Evolutionary conservation across 257 asterid genomes (phyloP).

Genomic region (Rubia yunnanensis): DNA sequence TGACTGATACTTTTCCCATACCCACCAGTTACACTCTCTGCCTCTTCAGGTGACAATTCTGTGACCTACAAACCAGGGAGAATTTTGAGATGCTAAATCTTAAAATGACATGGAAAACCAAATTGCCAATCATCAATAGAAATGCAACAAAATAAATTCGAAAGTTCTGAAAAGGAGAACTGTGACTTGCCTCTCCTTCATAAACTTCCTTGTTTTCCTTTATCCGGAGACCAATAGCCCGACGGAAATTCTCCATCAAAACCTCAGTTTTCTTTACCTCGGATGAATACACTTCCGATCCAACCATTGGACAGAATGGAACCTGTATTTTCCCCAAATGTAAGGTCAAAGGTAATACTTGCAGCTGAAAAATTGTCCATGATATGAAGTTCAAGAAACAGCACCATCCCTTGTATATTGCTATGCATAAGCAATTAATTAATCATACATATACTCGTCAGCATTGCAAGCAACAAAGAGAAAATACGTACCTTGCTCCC

Average conservation of each 20-base stretch:
- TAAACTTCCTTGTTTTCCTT: slow-evolving; percentile 96
- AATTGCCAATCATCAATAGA: not conserved
- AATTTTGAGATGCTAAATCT: slow-evolving; percentile 6
- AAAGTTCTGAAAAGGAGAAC: not conserved
- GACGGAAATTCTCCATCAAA: slow-evolving; percentile 83
- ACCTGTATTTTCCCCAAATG: slow-evolving; percentile 41
- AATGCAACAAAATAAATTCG: not conserved
- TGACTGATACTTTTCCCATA: slow-evolving; percentile 91
- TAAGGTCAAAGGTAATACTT: not conserved
- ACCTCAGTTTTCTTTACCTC: slow-evolving; percentile 98
- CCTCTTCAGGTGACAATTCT: slow-evolving; percentile 93
- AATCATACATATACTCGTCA: not conserved
- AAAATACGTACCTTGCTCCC: slow-evolving; percentile 69
- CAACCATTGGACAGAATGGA: slow-evolving; percentile 99
- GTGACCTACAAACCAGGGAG: slow-evolving; percentile 51
- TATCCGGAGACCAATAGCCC: slow-evolving; percentile 93
- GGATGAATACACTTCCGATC: slow-evolving; percentile 96
- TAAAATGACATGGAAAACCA: not conserved
- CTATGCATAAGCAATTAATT: not conserved
- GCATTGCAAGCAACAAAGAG: not conserved
- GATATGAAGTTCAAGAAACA: not conserved
- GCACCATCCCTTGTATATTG: not conserved
- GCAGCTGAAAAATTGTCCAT: not conserved
- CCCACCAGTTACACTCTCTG: slow-evolving; percentile 90
- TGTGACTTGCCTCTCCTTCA: slow-evolving; percentile 78